phyloP scores from a whole-genome alignment of 495 filamentous ascomycete genomes.

The Astrocystis sublimbata region DNA sequence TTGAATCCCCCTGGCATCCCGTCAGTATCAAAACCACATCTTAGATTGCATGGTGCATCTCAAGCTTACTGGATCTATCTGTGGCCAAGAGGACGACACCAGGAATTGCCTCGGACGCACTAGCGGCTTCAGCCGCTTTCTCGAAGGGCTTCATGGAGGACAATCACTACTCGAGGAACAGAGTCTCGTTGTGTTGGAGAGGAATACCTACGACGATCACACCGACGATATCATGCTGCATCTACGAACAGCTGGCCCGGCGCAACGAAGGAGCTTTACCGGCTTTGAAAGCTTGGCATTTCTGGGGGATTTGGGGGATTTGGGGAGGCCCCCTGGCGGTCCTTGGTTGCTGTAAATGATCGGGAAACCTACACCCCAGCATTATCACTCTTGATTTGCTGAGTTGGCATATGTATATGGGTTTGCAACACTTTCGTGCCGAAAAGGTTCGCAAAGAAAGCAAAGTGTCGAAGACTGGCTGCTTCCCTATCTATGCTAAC shows the following conservation, averaged over 20 bases:
- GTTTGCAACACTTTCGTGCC: neutral
- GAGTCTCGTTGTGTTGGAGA: neutral
- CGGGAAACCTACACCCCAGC: neutral
- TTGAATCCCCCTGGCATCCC: neutral
- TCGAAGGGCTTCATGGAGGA: slow-evolving; percentile 13
- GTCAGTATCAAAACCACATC: neutral
- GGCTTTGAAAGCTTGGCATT: slow-evolving; percentile 3
- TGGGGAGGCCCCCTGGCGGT: neutral
- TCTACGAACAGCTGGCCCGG: neutral
- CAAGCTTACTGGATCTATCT: slow-evolving; percentile 11
- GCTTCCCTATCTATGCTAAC: neutral
- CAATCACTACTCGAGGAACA: neutral
- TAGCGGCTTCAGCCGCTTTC: slow-evolving; percentile 13
- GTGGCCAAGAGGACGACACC: slow-evolving; percentile 18
- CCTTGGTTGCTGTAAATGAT: no score
- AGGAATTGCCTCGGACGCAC: slow-evolving; percentile 14
- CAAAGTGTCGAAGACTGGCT: neutral
- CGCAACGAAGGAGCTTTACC: neutral
- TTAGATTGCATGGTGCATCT: no score
- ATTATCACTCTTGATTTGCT: neutral
- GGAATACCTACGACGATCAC: neutral
- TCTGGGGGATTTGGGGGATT: neutral
- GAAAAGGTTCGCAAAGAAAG: no score
- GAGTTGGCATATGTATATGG: neutral
- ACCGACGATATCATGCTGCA: neutral